phyloP scores from a whole-genome alignment of 306 rosid genomes.

The Lagenaria siceraria region DNA sequence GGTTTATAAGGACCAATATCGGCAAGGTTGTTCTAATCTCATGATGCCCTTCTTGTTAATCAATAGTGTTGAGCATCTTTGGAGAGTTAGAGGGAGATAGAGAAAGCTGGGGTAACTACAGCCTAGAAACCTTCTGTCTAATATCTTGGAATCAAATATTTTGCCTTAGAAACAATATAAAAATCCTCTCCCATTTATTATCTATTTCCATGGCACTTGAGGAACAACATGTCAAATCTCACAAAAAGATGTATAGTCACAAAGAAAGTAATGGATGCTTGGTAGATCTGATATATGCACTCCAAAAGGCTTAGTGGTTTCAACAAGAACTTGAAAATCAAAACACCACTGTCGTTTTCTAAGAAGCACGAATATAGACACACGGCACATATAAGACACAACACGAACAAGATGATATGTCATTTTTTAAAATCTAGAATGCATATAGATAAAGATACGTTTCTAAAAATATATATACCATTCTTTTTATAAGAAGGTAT shows the following conservation, averaged over 20 bases:
- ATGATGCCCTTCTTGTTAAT: slow-evolving; percentile 4
- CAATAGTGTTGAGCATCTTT: slow-evolving; percentile 1
- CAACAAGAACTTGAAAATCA: neutral
- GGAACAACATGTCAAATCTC: slow-evolving; percentile 8
- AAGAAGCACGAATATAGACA: neutral
- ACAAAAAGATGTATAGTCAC: slow-evolving; percentile 7
- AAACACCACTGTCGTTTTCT: neutral
- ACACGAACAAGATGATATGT: neutral
- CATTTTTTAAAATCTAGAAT: neutral
- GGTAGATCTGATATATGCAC: slow-evolving; percentile 1
- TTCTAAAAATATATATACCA: no score
- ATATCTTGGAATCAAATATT: slow-evolving; percentile 7
- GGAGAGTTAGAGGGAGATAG: neutral
- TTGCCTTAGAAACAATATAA: neutral
- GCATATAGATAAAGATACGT: neutral
- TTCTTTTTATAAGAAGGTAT: neutral
- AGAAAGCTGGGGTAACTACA: neutral
- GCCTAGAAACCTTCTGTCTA: neutral
- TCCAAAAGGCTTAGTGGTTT: neutral
- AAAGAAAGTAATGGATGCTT: slow-evolving; percentile 6
- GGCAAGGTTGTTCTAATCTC: neutral
- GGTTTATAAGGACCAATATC: neutral
- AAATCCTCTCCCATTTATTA: neutral
- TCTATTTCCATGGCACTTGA: neutral
- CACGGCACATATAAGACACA: neutral